Evolutionary conservation across 148 eudicot genomes (phyloP).

Genomic region (Chenopodium album): DNA sequence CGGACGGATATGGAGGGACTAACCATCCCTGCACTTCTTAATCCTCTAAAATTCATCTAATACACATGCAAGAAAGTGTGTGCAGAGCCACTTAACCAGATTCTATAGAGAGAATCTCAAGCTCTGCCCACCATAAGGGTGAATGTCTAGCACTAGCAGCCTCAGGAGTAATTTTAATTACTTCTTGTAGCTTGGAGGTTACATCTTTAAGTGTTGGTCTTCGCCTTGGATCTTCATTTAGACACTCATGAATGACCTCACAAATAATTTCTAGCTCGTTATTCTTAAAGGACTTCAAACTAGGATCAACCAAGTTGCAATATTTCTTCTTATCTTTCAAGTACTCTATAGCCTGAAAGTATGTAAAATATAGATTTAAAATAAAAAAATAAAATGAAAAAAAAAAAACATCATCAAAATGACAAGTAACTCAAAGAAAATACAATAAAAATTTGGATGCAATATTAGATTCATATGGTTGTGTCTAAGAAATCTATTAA

Average conservation of each 20-base stretch:
- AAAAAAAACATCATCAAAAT: background rate
- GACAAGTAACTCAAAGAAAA: background rate
- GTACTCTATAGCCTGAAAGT: slow-evolving; percentile 31
- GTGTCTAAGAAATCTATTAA: background rate
- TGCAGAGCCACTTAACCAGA: slow-evolving; percentile 11
- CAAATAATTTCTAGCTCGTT: slow-evolving; percentile 35
- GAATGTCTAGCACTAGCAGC: slow-evolving; percentile 47
- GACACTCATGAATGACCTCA: slow-evolving; percentile 33
- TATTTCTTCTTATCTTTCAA: slow-evolving; percentile 32
- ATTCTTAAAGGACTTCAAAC: slow-evolving; percentile 34
- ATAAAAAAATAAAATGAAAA: background rate
- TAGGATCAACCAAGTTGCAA: slow-evolving; percentile 36
- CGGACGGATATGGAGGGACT: too few relatives aligned
- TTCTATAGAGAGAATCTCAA: slow-evolving; percentile 59
- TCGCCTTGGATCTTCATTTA: slow-evolving; percentile 33
- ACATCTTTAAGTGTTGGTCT: slow-evolving; percentile 37
- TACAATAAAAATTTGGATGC: background rate
- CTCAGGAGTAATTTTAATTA: slow-evolving; percentile 39
- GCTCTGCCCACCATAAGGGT: slow-evolving; percentile 88
- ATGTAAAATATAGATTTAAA: background rate
- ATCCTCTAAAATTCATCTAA: too few relatives aligned
- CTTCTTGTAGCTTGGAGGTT: slow-evolving; percentile 28
- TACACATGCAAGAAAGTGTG: background rate
- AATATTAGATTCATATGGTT: too few relatives aligned
- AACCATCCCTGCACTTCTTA: too few relatives aligned